Conservation (phyloP, 2,329 filamentous ascomycete genomes). For the Lecanicillium sp. region DNA sequence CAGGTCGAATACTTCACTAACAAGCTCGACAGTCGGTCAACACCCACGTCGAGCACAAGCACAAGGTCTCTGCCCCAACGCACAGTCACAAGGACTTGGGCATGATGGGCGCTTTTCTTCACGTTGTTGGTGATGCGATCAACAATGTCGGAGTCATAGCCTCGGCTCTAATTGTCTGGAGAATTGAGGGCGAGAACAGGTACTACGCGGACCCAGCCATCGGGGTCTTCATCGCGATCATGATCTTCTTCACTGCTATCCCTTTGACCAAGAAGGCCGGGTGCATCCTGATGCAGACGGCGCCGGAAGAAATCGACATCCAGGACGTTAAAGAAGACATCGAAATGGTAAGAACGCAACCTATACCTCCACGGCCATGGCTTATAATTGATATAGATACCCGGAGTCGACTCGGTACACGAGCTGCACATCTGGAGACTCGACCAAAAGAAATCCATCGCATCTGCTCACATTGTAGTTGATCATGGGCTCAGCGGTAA, state of each 20-base stretch:
- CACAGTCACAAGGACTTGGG: conserved; percentile 54
- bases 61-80: conserved; percentile 28
- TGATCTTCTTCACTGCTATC: conserved; percentile 60
- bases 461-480: conserved; percentile 63
- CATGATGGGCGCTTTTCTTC: conserved; percentile 63
- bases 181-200: conserved; percentile 47
- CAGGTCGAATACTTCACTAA: background rate
- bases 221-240: conserved; percentile 63
- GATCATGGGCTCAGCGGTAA: conserved; percentile 47
- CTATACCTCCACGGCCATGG: background rate
- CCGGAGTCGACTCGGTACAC: conserved; percentile 61
- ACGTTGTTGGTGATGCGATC: conserved; percentile 65
- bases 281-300: conserved; percentile 61
- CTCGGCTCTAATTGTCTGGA: conserved; percentile 64
- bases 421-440: conserved; percentile 71
- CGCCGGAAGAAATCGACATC: conserved; percentile 52
- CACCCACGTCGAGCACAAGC: conserved; percentile 45
- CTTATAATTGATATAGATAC: conserved; percentile 41
- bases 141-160: conserved; percentile 74
- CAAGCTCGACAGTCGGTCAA: conserved; percentile 5
- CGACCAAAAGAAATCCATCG: conserved; percentile 63
- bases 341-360: conserved; percentile 43
- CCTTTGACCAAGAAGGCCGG: conserved; percentile 59
- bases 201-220: conserved; percentile 69
- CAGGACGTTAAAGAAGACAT: conserved; percentile 63